Base-by-base conservation (phyloP, 2,329 filamentous ascomycete species). In the Botrytis fabae region DNA sequence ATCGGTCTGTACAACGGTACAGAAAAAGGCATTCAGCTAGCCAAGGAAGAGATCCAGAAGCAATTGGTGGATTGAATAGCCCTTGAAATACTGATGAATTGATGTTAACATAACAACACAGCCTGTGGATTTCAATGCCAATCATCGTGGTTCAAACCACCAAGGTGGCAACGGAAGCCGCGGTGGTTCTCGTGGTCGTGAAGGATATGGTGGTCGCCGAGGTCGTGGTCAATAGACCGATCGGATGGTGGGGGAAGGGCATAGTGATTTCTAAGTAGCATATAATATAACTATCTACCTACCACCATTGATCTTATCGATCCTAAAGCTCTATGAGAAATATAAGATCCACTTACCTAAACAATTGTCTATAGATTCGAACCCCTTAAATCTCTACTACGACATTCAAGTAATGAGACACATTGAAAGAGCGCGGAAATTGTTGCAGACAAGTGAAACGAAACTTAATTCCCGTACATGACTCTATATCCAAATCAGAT, bases 241-340 rank as follows among this genome's bases (percentile, higher is more conserved):
- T 4, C 2, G 1, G 14, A 1, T n/a, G 16, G 7, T 38, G 35
- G 35, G 57, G 8, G 59, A 14, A 40, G 20, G 8, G 35, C 25
- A 6, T n/a, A 44, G 1, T 20, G 18, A 18, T 14, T 7, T 44
- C 1, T 12, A 6, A n/a, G 48, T 46, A 12, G 14, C n/a, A 35
- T 2, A 48, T 2, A 48, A 48, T 4, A 32, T 32, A 32, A 32
- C 4, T 4, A 32, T 32, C 32, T 32, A 32, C 3, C 32, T 4
- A 32, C 32, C 3, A 3, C 32, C 32, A 32, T 32, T 32, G 32
- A 32, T 32, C 32, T 32, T 32, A 32, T 63, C 14, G 12, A 10
- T 44, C 7, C 12, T 5, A 2, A 8, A 0, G 1, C 1, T 10
- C 14, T 28, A 0, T 20, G 7, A 63, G 22, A 10, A 32, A 7